These are phyloP conservation scores for Cladosporium sp. DNA, from an alignment of 2,329 filamentous ascomycete genomes.

Conservation along the genomic window DNA sequence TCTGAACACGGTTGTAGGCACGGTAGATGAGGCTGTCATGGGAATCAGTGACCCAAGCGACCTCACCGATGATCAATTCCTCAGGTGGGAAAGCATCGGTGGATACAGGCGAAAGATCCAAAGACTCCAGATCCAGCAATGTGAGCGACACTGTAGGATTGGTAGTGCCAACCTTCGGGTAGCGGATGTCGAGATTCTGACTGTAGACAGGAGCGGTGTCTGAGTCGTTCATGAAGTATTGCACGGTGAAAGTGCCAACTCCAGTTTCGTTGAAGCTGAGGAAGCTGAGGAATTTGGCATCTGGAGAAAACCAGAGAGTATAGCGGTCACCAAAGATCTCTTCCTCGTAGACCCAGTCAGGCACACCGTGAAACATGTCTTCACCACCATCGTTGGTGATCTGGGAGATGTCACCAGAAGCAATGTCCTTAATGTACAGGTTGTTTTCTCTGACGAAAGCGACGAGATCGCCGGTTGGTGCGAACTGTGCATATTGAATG, in stretches of 20 bases:
- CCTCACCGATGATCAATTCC: slow-evolving; percentile 63
- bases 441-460: slow-evolving; percentile 66
- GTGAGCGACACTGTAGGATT: slow-evolving; percentile 63
- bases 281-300: slow-evolving; percentile 52
- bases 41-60: slow-evolving; percentile 61
- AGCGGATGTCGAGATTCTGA: slow-evolving; percentile 58
- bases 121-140: slow-evolving; percentile 50
- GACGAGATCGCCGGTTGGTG: slow-evolving; percentile 54
- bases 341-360: slow-evolving; percentile 63
- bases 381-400: slow-evolving; percentile 58
- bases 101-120: slow-evolving; percentile 43
- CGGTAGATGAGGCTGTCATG: slow-evolving; percentile 61
- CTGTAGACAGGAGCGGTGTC: slow-evolving; percentile 59
- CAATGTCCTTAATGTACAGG: slow-evolving; percentile 52
- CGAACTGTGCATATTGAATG: slow-evolving; percentile 64
- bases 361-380: slow-evolving; percentile 60
- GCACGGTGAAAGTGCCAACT: slow-evolving; percentile 61
- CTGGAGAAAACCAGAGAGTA: slow-evolving; percentile 55
- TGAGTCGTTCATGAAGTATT: slow-evolving; percentile 61
- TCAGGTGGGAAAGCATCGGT: slow-evolving; percentile 57
- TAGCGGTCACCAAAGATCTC: slow-evolving; percentile 52
- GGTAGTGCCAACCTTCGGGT: slow-evolving; percentile 65
- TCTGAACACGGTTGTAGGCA: slow-evolving; percentile 65
- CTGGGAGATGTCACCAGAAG: slow-evolving; percentile 56
- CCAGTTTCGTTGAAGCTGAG: slow-evolving; percentile 62